phyloP scores from a whole-genome alignment of 2,329 filamentous ascomycete species.

The Penicillium palitans region DNA sequence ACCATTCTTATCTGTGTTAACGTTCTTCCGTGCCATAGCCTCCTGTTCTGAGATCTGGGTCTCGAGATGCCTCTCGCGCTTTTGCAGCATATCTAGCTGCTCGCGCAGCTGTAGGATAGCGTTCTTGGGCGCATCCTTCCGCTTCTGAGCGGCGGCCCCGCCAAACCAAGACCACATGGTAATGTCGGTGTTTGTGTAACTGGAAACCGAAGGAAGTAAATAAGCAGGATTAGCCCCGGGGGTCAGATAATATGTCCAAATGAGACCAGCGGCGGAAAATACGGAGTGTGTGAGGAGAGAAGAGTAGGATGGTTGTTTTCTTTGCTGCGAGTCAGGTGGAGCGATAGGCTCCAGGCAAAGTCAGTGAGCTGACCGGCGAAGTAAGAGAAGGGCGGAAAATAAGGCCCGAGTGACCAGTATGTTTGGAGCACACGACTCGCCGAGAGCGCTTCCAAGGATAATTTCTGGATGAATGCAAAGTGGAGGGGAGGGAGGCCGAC shows the following conservation, averaged over 20 bases:
- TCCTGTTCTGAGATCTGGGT: constrained; percentile 94
- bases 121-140: constrained; percentile 94
- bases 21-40: constrained; percentile 80
- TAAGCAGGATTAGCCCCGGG: not conserved
- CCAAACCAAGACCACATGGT: constrained; percentile 87
- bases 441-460: not conserved
- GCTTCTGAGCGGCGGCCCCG: constrained; percentile 75
- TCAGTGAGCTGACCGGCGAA: constrained; percentile 2
- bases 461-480: constrained; percentile 19
- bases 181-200: not conserved
- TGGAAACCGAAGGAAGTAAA: not conserved
- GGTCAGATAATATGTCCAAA: not conserved
- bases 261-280: constrained; percentile 12
- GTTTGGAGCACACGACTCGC: not conserved
- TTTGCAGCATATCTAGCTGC: constrained; percentile 96
- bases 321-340: constrained; percentile 23
- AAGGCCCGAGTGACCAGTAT: not conserved
- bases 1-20: constrained; percentile 89
- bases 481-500: constrained; percentile 21
- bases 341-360: constrained; percentile 17
- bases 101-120: constrained; percentile 84
- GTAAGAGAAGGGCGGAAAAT: not conserved
- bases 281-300: constrained; percentile 3
- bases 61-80: constrained; percentile 88
- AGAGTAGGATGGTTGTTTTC: constrained; percentile 12